These are phyloP conservation scores for Amphichorda felina DNA, from an alignment of 2,329 filamentous ascomycete species.

Conservation along the genomic window DNA sequence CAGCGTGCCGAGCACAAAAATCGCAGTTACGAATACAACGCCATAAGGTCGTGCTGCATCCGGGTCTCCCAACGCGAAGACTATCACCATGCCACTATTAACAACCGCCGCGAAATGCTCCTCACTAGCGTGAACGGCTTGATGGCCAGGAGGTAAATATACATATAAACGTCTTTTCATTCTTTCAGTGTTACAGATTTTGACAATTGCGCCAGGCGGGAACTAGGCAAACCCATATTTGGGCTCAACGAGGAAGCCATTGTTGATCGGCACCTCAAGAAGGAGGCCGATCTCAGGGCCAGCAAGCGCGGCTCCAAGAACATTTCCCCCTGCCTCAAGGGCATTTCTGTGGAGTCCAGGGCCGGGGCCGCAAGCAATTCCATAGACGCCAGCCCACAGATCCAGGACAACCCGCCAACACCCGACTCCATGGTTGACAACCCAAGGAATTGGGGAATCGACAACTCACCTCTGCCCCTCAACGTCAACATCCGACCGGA, in stretches of 20 bases:
- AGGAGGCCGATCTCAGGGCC: background rate
- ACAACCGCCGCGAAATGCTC: conserved; percentile 2
- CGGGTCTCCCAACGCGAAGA: conserved; percentile 2
- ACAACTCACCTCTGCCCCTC: too few relatives aligned
- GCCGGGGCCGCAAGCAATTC: too few relatives aligned
- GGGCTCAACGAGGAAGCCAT: background rate
- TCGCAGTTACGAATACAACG: conserved; percentile 2
- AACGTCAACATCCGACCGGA: too few relatives aligned
- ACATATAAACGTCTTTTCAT: too few relatives aligned
- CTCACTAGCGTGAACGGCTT: background rate
- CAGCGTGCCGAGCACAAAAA: background rate
- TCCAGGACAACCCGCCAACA: too few relatives aligned
- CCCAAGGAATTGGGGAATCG: too few relatives aligned
- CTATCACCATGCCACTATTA: conserved; percentile 1
- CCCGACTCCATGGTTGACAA: too few relatives aligned
- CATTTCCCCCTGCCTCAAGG: background rate
- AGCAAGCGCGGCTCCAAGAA: background rate
- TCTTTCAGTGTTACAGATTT: too few relatives aligned
- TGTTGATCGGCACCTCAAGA: conserved; percentile 4
- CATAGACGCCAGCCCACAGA: too few relatives aligned
- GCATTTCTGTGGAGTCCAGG: conserved; percentile 3
- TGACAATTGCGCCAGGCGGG: conserved; percentile 1
- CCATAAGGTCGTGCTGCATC: conserved; percentile 3
- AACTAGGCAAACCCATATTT: conserved; percentile 1
- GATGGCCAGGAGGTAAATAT: conserved; percentile 3